phyloP scores from a whole-genome alignment of 306 rosid genomes.

The Ormosia emarginata region DNA sequence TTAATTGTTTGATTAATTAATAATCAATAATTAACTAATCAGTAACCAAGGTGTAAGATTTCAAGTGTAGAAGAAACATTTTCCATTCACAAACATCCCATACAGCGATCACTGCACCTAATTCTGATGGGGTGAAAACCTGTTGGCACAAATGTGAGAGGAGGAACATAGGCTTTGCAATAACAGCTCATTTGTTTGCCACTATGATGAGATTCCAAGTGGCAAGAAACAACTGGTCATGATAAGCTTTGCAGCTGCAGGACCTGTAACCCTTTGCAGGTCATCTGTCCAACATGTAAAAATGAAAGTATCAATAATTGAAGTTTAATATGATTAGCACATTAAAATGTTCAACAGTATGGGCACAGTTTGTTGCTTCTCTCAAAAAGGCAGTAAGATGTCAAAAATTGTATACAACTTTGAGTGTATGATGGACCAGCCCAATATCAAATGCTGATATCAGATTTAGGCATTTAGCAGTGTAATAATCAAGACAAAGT shows the following conservation, averaged over 20 bases:
- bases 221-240: not conserved
- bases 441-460: not conserved
- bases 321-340: conserved; percentile 1
- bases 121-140: conserved; percentile 1
- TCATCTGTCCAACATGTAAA: conserved; percentile 25
- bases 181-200: not conserved
- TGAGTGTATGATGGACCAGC: not conserved
- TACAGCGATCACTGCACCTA: not conserved
- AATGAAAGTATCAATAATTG: conserved; percentile 22
- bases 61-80: too few relatives aligned
- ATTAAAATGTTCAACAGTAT: conserved; percentile 11
- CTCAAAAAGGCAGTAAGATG: not conserved
- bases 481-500: not conserved
- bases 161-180: not conserved
- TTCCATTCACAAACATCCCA: not conserved
- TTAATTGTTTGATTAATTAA: too few relatives aligned
- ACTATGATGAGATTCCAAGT: not conserved
- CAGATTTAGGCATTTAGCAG: conserved; percentile 7
- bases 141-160: conserved; percentile 1
- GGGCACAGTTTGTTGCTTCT: not conserved
- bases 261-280: not conserved
- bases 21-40: too few relatives aligned
- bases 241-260: not conserved
- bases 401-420: not conserved
- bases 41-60: too few relatives aligned